Evolutionary conservation across 108 stramenopile species (phyloP).

Genomic region (Pseudonitzschia multiseries): DNA sequence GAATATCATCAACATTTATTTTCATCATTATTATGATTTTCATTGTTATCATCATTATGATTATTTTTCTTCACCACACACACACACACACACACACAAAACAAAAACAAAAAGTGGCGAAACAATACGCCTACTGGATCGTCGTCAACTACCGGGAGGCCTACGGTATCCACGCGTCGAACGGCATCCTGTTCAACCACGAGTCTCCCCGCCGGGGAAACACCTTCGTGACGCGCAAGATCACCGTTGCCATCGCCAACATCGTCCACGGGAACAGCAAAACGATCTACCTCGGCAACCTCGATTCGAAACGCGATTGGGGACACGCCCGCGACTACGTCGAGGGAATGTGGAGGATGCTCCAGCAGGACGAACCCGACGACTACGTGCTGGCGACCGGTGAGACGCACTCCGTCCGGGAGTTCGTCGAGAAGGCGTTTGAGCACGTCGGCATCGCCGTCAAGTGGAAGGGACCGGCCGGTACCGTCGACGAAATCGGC

Average conservation of each 20-base stretch:
- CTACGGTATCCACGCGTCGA: conserved; percentile 96
- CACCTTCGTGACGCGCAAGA: conserved; percentile 98
- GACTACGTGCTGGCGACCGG: conserved; percentile 98
- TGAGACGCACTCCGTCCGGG: conserved; percentile 96
- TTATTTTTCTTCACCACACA: too few species aligned
- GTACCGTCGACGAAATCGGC: conserved; percentile 93
- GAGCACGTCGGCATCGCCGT: conserved; percentile 78
- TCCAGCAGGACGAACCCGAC: conserved; percentile 93
- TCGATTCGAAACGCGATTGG: conserved; percentile 99
- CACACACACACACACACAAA: too few species aligned
- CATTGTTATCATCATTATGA: too few species aligned
- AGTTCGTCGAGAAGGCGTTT: conserved; percentile 97
- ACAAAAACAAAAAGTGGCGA: too few species aligned
- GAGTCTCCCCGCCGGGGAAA: conserved; percentile 97
- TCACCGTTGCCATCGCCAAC: conserved; percentile 91
- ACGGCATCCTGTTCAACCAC: conserved; percentile 99
- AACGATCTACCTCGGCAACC: conserved; percentile 93
- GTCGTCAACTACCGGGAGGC: conserved; percentile 99
- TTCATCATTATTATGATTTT: too few species aligned
- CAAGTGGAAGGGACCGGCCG: conserved; percentile 89
- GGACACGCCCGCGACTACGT: conserved; percentile 99
- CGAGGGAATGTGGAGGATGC: conserved; percentile 99
- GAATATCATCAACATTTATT: too few species aligned
- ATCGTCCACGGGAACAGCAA: conserved; percentile 88
- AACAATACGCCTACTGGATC: conserved; percentile 99